These are phyloP conservation scores for Neospermospora avenae DNA, from an alignment of 2,329 filamentous ascomycete species.

Conservation along the genomic window DNA sequence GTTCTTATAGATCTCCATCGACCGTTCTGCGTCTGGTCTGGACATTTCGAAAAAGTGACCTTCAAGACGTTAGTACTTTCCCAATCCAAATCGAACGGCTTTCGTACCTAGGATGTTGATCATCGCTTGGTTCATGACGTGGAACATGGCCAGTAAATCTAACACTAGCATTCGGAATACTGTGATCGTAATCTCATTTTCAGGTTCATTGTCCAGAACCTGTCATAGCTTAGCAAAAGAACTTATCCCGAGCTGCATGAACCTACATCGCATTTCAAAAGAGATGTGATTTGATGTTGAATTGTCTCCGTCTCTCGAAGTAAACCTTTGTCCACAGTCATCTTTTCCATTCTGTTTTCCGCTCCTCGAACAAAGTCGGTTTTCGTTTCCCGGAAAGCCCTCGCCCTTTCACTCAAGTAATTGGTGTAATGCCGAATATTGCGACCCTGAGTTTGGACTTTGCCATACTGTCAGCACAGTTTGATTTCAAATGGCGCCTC, in stretches of 20 bases:
- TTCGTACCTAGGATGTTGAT: slow-evolving; percentile 88
- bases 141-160: slow-evolving; percentile 85
- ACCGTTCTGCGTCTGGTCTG: slow-evolving; percentile 84
- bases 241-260: background rate
- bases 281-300: slow-evolving; percentile 79
- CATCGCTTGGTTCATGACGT: slow-evolving; percentile 92
- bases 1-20: slow-evolving; percentile 85
- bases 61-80: slow-evolving; percentile 36
- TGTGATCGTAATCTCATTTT: slow-evolving; percentile 95
- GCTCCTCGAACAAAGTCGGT: slow-evolving; percentile 85
- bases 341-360: slow-evolving; percentile 77
- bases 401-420: slow-evolving; percentile 79
- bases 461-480: slow-evolving; percentile 38
- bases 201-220: slow-evolving; percentile 83
- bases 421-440: slow-evolving; percentile 91
- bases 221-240: slow-evolving; percentile 38
- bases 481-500: slow-evolving; percentile 19
- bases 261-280: slow-evolving; percentile 86
- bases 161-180: slow-evolving; percentile 89
- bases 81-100: background rate
- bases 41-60: slow-evolving; percentile 99
- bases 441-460: slow-evolving; percentile 89
- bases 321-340: slow-evolving; percentile 88
- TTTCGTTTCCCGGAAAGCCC: slow-evolving; percentile 78
- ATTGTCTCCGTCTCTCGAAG: slow-evolving; percentile 88